Conservation (phyloP, 441 rosid genomes). For the Brassica hybrid region DNA sequence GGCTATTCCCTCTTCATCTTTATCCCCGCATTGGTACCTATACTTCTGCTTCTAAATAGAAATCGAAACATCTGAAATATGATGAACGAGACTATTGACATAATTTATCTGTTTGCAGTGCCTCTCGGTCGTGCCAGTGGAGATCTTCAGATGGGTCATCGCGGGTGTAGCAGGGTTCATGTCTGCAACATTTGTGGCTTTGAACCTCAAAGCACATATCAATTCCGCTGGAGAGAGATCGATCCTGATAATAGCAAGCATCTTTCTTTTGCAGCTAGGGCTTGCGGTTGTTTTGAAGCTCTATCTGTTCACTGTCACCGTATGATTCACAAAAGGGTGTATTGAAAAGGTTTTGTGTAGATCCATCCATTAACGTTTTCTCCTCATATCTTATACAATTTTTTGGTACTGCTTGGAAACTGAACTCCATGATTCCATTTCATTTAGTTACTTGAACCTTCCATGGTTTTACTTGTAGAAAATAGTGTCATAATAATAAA, state of each 20-base stretch:
- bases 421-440: conserved; percentile 7
- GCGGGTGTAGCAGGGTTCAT: conserved; percentile 95
- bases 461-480: conserved; percentile 24
- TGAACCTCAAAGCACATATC: conserved; percentile 93
- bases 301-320: conserved; percentile 91
- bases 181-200: conserved; percentile 95
- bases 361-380: too few species aligned
- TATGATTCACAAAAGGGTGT: conserved; percentile 22
- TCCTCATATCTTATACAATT: conserved; percentile 30
- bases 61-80: conserved; percentile 11
- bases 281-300: conserved; percentile 86
- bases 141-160: conserved; percentile 93
- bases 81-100: conserved; percentile 2
- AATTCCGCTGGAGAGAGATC: conserved; percentile 93
- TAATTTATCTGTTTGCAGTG: conserved; percentile 64
- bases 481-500: background rate
- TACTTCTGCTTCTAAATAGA: background rate
- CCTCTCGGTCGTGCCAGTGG: conserved; percentile 90
- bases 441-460: conserved; percentile 16
- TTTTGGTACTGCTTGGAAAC: conserved; percentile 33
- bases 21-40: conserved; percentile 89
- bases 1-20: conserved; percentile 88
- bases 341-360: too few species aligned
- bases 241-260: conserved; percentile 84
- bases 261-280: conserved; percentile 92